Evolutionary conservation across 2,329 filamentous ascomycete species (phyloP), one percentile per base, ranked within the genome.

Genomic region (Colletotrichum sp.): DNA sequence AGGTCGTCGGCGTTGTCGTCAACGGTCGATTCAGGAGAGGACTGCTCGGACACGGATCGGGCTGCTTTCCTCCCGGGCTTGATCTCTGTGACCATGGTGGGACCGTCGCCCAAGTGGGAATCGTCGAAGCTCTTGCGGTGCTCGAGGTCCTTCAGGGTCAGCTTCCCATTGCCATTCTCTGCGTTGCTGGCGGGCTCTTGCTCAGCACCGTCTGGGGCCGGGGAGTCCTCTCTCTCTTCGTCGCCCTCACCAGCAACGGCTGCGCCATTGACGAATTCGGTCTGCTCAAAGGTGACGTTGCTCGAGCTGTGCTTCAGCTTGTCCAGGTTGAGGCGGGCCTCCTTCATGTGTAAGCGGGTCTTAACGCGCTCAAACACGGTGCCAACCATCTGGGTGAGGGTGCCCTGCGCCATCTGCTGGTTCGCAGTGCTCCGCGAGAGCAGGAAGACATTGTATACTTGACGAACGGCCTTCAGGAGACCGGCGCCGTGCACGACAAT

Each of bases 401-500:
- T 98, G 4, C 97, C 97, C 84, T 99, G 97, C 2, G 97, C 97
- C 66, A 98, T 95, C 84, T 98, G 96, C 87, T 99, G 97, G 83
- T 98, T 99, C 72, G 95, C 92, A 78, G 94, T 97, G 78, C 94
- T 98, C 82, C 97, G 96, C 79, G 96, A 98, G 66, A 98, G 92
- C 76, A 99, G 89, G 85, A 99, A 99, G 80, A 99, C 97, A 87
- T 99, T 99, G 89, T 99, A 99, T 74, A 98, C 98, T 85, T 98
- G 95, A 79, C 97, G 94, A 78, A 99, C 96, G 70, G 97, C 96
- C 87, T 99, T 99, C 78, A 99, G 89, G 77, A 99, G 90, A 78
- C 97, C 97, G 48, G 97, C 96, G 75, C 97, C 97, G 84, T 99
- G 97, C 3, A 99, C 97, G 58, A 99, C 96, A 78, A 98, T 98